Conservation (phyloP, 257 asterid species). For the Solanum clarkiae region DNA sequence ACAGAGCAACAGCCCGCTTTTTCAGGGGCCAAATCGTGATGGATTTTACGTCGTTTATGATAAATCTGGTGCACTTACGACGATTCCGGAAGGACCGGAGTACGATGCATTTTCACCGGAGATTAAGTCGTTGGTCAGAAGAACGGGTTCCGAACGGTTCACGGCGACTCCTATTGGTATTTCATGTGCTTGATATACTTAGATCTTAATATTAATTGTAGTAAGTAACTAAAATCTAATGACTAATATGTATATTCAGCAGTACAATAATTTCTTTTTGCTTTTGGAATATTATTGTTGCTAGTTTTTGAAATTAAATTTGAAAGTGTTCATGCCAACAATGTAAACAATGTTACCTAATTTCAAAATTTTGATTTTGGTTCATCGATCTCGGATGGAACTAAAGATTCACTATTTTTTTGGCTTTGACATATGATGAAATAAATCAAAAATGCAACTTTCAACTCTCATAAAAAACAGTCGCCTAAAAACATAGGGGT, state of each 20-base stretch:
- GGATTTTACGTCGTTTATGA: slow-evolving; percentile 23
- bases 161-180: slow-evolving; percentile 29
- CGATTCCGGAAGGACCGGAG: slow-evolving; percentile 56
- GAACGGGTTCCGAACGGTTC: slow-evolving; percentile 50
- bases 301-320: background rate
- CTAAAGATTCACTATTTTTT: no score
- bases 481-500: no score
- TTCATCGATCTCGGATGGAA: no score
- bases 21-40: slow-evolving; percentile 1
- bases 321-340: background rate
- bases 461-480: no score
- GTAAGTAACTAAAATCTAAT: background rate
- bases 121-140: slow-evolving; percentile 32
- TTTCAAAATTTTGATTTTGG: background rate
- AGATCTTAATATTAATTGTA: background rate
- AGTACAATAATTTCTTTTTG: background rate
- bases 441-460: no score
- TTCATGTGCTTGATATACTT: slow-evolving; percentile 26
- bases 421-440: no score
- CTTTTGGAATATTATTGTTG: background rate
- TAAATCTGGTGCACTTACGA: slow-evolving; percentile 29
- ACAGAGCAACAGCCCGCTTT: background rate
- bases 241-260: background rate
- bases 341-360: background rate
- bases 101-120: slow-evolving; percentile 47